These are phyloP conservation scores for Rhizopus arrhizus DNA, from an alignment of 371 early-diverging fungal genomes.

Conservation along the genomic window DNA sequence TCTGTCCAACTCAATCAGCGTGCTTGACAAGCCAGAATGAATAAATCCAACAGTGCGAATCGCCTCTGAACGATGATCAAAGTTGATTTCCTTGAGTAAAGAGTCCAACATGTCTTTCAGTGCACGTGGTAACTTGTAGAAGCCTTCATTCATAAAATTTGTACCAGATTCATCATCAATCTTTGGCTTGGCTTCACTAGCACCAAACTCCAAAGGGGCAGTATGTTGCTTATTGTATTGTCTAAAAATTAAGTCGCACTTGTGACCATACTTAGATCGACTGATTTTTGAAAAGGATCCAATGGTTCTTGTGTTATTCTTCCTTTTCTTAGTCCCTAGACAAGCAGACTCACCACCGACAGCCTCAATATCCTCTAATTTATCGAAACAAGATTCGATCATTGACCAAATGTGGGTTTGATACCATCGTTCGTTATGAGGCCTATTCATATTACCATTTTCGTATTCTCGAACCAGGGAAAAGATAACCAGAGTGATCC, in stretches of 20 bases:
- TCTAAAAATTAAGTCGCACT: slow-evolving; percentile 5
- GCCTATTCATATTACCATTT: slow-evolving; percentile 9
- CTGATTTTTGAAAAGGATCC: neutral
- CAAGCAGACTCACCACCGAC: slow-evolving; percentile 9
- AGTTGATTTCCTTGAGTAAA: slow-evolving; percentile 4
- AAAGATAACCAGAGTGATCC: slow-evolving; percentile 3
- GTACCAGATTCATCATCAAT: slow-evolving; percentile 3
- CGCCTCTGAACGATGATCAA: slow-evolving; percentile 6
- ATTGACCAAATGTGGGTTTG: slow-evolving; percentile 8
- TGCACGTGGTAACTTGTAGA: slow-evolving; percentile 4
- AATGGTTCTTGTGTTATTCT: slow-evolving; percentile 1
- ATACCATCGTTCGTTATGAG: slow-evolving; percentile 2
- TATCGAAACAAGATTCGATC: slow-evolving; percentile 11
- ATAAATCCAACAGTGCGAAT: slow-evolving; percentile 13
- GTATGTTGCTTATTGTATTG: neutral
- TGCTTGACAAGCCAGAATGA: slow-evolving; percentile 16
- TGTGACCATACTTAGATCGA: slow-evolving; percentile 1
- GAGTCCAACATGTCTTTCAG: slow-evolving; percentile 7
- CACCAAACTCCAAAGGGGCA: slow-evolving; percentile 3
- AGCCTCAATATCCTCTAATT: slow-evolving; percentile 4
- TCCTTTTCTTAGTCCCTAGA: slow-evolving; percentile 8
- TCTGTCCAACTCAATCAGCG: slow-evolving; percentile 16
- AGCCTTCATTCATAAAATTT: slow-evolving; percentile 4
- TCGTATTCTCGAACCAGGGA: slow-evolving; percentile 6
- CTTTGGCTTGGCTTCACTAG: slow-evolving; percentile 1